Evolutionary conservation across 139 green algal genomes (phyloP).

Genomic region (Chlamydomonas applanata): DNA sequence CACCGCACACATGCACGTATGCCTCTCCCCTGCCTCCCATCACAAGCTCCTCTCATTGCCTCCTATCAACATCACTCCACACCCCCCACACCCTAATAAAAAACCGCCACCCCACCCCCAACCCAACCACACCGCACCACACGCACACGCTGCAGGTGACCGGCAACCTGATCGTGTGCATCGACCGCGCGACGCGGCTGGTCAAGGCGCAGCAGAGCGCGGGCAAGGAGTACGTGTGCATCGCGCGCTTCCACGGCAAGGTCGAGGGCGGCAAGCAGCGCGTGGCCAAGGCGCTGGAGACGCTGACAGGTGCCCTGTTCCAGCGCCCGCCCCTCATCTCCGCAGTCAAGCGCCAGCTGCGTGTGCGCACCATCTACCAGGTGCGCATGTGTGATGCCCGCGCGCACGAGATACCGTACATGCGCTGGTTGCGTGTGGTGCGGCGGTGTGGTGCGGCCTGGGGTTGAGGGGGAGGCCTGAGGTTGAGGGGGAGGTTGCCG

Average conservation of each 20-base stretch:
- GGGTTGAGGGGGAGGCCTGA: no score
- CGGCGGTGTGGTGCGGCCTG: no score
- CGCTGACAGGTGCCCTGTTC: conserved; percentile 84
- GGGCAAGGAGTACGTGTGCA: conserved; percentile 98
- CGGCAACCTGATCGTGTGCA: conserved; percentile 96
- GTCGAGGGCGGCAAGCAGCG: conserved; percentile 56
- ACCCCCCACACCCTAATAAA: not conserved
- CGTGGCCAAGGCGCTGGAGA: conserved; percentile 63
- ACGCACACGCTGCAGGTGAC: conserved; percentile 42
- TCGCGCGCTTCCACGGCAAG: conserved; percentile 79
- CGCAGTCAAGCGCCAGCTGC: conserved; percentile 97
- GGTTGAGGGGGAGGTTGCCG: no score
- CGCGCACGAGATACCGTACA: no score
- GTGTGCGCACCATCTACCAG: conserved; percentile 96
- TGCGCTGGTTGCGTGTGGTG: no score
- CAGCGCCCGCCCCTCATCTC: conserved; percentile 97
- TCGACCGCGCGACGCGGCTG: conserved; percentile 96
- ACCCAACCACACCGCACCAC: not conserved
- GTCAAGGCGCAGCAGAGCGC: conserved; percentile 98
- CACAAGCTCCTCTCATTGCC: no score
- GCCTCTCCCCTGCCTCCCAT: no score
- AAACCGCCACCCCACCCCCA: not conserved
- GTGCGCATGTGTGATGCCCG: conserved; percentile 16
- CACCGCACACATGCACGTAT: no score
- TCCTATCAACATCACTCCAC: not conserved